Base-by-base conservation (phyloP, 306 rosid species). In the Quillaja saponaria region DNA sequence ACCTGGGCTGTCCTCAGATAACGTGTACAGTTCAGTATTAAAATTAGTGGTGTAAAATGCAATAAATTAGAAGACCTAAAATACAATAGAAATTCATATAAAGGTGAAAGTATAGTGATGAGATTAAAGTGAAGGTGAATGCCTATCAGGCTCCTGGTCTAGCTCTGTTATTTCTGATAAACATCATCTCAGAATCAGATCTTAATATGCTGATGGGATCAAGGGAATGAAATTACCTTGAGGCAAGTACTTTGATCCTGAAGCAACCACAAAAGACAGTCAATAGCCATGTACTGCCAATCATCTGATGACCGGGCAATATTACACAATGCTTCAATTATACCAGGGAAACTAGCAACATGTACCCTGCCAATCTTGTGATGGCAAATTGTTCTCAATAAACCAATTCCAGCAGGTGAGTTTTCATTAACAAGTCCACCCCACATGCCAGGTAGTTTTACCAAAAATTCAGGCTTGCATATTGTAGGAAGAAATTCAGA, bases 251-350 rank as follows among this genome's bases (percentile, higher is more conserved):
- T 87, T 37, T 90, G 84, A 75, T 94, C 99, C 79, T 94, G 95
- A 71, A 94, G 90, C 70, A 94, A 53, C 97, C 99, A 87, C 49
- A 94, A 79, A 74, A 94, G 99, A 74, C 99, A 94, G 66, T 94
- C 99, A 68, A 94, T 83, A 34, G 96, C 94, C 99, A 94, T 94
- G 77, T 87, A 94, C 66, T 94, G 99, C 99, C 99, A 94, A 69
- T 94, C 99, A 76, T 94, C 99, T 10, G 99, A 85, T 13, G 99
- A 94, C 46, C 84, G 81, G 34, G 95, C 90, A 75, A 89, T 94
- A 54, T 87, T 89, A 70, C 97, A 94, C 72, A 94, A 75, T 28
- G 99, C 86, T 64, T 94, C 97, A n/a, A 85, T 75, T 60, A 90
- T 80, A 50, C 86, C 81, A 59, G 97, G 74, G 72, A 96, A 87